Base-by-base conservation (phyloP, 306 rosid species). In the Carpinus fangiana region DNA sequence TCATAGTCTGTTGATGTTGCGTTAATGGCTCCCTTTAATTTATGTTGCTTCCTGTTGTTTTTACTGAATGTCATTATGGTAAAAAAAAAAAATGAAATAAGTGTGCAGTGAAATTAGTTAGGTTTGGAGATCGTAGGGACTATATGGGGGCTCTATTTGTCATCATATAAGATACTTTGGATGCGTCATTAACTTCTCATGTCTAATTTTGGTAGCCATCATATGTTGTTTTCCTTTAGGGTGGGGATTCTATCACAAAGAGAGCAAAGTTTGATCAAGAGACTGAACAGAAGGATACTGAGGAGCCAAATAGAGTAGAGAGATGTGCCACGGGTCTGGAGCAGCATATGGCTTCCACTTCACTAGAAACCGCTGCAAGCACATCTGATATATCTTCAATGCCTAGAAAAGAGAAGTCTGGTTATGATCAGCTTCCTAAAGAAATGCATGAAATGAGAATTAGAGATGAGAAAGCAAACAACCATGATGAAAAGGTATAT, bases 401-500 rank as follows among this genome's bases (percentile, higher is more conserved):
- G 60, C 83, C 86, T 64, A 84, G 80, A 76, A 73, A 76, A 36
- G 93, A 86, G 78, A 89, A 84, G 78, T 59, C 90, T 34, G 77
- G 91, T 83, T 71, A 45, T 59, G 90, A 91, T 73, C 89, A 90
- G 57, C 97, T 90, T 70, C 97, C 95, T 7, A 90, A 83, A 61
- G 97, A 90, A 82, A 74, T 90, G 84, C 82, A 80, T 69, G 89
- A 87, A 61, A 90, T 91, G 97, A 90, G 79, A 89, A 93, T 93
- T 59, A 85, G 80, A 84, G 95, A 93, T 47, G 94, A 91, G 78
- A 93, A 84, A 70, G 70, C 73, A 68, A 87, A 78, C 70, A 77
- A 72, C 74, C 83, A 81, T 59, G 89, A 84, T 48, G 97, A 87
- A 23, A 93, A 91, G 94, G 98, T 93, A 76, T 36, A 0, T 74